These are phyloP conservation scores for Tricholoma furcatifolium DNA, from an alignment of 768 basidiomycete species.

Conservation along the genomic window DNA sequence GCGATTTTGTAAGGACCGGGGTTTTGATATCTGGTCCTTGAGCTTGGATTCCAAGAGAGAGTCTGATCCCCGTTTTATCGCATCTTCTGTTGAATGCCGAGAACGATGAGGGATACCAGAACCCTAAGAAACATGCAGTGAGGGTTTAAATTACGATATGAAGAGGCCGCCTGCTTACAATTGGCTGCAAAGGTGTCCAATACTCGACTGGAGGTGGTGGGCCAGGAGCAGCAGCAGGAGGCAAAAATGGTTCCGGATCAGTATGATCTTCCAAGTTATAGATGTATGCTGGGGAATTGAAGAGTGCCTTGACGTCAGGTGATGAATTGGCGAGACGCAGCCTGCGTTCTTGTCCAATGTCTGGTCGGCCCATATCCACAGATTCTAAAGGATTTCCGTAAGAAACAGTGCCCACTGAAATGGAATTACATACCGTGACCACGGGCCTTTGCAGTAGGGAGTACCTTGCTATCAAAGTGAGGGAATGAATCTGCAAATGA, in stretches of 20 bases:
- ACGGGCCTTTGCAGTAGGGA: conserved; percentile 73
- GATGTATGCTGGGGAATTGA: conserved; percentile 82
- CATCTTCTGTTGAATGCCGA: conserved; percentile 65
- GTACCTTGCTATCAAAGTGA: conserved; percentile 92
- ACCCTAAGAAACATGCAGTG: conserved; percentile 39
- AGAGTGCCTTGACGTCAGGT: conserved; percentile 93
- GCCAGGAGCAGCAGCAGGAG: conserved; percentile 38
- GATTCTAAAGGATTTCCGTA: conserved; percentile 48
- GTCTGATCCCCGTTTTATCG: conserved; percentile 80
- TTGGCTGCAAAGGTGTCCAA: conserved; percentile 76
- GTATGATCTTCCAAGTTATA: conserved; percentile 77
- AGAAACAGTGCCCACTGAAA: not conserved
- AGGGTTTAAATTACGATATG: conserved; percentile 14
- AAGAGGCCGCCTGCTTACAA: conserved; percentile 44
- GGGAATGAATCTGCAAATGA: conserved; percentile 96
- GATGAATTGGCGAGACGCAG: conserved; percentile 86
- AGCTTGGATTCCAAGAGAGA: conserved; percentile 82
- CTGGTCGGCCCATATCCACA: conserved; percentile 71
- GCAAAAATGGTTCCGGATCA: conserved; percentile 60
- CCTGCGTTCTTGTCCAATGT: conserved; percentile 70
- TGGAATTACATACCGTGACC: conserved; percentile 46
- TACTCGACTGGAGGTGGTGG: conserved; percentile 53
- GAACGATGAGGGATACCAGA: conserved; percentile 68
- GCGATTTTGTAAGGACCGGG: conserved; percentile 79
- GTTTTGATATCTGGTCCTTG: conserved; percentile 74